Evolutionary conservation across 768 basidiomycete genomes (phyloP).

Genomic region (Mrakia frigida): DNA sequence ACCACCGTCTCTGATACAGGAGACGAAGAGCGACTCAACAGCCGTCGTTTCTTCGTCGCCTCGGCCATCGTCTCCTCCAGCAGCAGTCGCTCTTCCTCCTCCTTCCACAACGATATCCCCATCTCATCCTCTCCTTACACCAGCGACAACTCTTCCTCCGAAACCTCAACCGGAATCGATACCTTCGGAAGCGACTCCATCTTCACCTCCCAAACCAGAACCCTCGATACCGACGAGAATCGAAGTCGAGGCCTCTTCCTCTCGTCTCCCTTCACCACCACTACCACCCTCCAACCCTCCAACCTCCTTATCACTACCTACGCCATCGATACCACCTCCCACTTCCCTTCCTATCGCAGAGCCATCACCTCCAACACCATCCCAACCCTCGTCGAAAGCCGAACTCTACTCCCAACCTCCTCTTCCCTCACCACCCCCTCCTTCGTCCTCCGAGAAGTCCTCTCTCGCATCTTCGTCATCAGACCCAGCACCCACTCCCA

Average conservation of each 20-base stretch:
- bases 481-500: too few relatives aligned
- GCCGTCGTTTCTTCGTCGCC: neutral
- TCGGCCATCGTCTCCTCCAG: neutral
- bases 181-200: neutral
- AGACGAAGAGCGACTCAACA: neutral
- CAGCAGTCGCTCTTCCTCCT: neutral
- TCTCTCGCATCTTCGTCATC: too few relatives aligned
- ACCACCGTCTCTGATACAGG: neutral
- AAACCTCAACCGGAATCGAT: neutral
- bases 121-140: neutral
- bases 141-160: neutral
- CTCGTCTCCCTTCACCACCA: neutral
- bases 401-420: too few relatives aligned
- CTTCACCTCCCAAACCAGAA: neutral
- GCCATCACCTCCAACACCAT: neutral
- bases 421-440: too few relatives aligned
- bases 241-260: neutral
- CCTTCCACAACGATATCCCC: neutral
- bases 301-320: neutral
- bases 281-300: neutral
- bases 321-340: neutral
- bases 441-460: too few relatives aligned
- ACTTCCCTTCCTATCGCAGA: neutral
- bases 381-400: neutral
- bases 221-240: neutral